Evolutionary conservation across 2,329 filamentous ascomycete species (phyloP).

Genomic region (Fusarium subtropicale): DNA sequence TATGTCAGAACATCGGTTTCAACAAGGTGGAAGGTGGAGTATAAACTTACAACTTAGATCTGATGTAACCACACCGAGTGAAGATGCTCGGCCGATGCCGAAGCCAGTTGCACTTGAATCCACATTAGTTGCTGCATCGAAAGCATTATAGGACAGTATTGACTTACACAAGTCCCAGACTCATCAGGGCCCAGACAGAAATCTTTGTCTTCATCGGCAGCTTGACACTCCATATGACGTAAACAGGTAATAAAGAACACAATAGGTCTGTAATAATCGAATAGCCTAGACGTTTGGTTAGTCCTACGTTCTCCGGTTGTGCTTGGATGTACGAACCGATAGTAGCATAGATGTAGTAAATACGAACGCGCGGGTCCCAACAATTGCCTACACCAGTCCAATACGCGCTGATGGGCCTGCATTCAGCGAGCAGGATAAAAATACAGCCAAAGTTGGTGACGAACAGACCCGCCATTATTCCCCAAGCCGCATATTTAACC

Average conservation of each 20-base stretch:
- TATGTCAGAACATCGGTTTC: neutral
- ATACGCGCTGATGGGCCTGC: conserved; percentile 48
- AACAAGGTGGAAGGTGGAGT: rapidly evolving
- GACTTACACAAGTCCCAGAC: conserved; percentile 46
- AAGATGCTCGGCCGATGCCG: conserved; percentile 38
- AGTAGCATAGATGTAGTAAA: conserved; percentile 51
- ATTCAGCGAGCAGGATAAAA: conserved; percentile 51
- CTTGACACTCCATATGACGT: conserved; percentile 51
- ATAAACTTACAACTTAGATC: conserved; percentile 38
- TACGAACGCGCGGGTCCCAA: conserved; percentile 50
- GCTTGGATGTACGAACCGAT: conserved; percentile 38
- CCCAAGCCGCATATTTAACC: conserved; percentile 50
- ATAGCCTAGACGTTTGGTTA: conserved; percentile 14
- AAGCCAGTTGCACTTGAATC: conserved; percentile 36
- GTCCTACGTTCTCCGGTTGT: neutral
- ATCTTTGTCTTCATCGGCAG: conserved; percentile 49
- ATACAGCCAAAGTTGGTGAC: conserved; percentile 50
- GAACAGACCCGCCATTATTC: conserved; percentile 49
- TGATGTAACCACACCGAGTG: conserved; percentile 35
- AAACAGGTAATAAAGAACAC: conserved; percentile 46
- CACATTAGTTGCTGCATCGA: neutral
- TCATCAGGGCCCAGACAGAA: conserved; percentile 50
- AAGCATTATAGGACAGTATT: rapidly evolving
- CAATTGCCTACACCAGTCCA: conserved; percentile 49
- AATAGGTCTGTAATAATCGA: conserved; percentile 38